These are phyloP conservation scores for Kurtzmaniella fragi DNA, from an alignment of 805 yeast genomes.

Conservation along the genomic window DNA sequence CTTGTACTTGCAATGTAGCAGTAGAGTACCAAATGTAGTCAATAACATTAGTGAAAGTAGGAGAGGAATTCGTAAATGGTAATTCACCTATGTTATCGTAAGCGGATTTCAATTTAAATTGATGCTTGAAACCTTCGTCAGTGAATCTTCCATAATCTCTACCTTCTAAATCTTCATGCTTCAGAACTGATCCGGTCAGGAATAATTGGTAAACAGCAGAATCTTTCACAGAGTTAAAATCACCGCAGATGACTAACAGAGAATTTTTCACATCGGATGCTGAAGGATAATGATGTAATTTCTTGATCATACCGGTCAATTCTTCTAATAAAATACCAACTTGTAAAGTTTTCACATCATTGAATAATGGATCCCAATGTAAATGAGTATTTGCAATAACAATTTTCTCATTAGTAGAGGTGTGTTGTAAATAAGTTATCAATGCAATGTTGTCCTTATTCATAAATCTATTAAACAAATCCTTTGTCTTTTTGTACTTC, in stretches of 20 bases:
- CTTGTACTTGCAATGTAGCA: slow-evolving; percentile 71
- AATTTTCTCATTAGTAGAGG: slow-evolving; percentile 63
- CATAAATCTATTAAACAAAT: slow-evolving; percentile 92
- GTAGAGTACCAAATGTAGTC: slow-evolving; percentile 97
- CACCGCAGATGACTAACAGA: slow-evolving; percentile 90
- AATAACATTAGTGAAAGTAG: slow-evolving; percentile 86
- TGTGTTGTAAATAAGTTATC: slow-evolving; percentile 68
- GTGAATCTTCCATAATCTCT: slow-evolving; percentile 90
- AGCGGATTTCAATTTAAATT: slow-evolving; percentile 76
- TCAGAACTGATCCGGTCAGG: slow-evolving; percentile 72
- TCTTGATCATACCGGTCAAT: slow-evolving; percentile 60
- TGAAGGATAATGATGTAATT: slow-evolving; percentile 30
- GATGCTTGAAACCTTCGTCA: slow-evolving; percentile 80
- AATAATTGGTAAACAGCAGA: slow-evolving; percentile 92
- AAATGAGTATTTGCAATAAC: slow-evolving; percentile 87
- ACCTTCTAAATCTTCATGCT: slow-evolving; percentile 77
- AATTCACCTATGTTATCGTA: slow-evolving; percentile 82
- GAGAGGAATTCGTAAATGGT: slow-evolving; percentile 92
- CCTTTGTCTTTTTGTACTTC: slow-evolving; percentile 88
- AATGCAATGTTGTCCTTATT: slow-evolving; percentile 91
- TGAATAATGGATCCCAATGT: slow-evolving; percentile 97
- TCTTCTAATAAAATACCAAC: slow-evolving; percentile 90
- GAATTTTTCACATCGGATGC: slow-evolving; percentile 51
- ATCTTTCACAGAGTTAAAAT: slow-evolving; percentile 81
- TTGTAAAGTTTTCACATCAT: slow-evolving; percentile 95